These are phyloP conservation scores for Solanum gracilifrons DNA, from an alignment of 257 asterid species.

Conservation along the genomic window DNA sequence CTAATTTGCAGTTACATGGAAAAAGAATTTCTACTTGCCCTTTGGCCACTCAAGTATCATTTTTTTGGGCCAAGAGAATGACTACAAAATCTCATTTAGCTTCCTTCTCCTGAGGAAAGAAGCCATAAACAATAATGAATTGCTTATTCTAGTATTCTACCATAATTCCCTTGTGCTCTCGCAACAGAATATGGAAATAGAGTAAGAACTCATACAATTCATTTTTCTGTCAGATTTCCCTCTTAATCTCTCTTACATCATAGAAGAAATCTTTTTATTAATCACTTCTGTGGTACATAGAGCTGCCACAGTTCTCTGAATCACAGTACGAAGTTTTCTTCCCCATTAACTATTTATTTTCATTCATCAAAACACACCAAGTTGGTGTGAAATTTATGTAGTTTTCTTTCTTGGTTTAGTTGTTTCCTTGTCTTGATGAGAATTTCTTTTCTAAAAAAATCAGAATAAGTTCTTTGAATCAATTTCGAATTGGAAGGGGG, in stretches of 20 bases:
- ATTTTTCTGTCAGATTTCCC: neutral
- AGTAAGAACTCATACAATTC: neutral
- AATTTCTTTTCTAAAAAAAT: neutral
- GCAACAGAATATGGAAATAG: neutral
- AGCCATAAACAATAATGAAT: neutral
- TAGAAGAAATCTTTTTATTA: neutral
- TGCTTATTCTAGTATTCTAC: neutral
- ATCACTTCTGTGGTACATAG: neutral
- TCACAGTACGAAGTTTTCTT: neutral
- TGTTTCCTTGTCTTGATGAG: neutral
- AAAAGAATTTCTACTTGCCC: neutral
- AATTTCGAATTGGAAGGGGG: neutral
- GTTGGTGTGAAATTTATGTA: neutral
- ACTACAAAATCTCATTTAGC: neutral
- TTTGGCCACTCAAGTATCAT: neutral
- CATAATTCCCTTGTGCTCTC: neutral
- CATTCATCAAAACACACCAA: neutral
- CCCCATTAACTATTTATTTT: neutral
- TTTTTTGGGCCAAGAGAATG: neutral
- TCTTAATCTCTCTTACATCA: neutral
- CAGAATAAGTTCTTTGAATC: neutral
- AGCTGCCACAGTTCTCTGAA: neutral
- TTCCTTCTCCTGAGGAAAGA: neutral
- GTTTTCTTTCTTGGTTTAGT: neutral
- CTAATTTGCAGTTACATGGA: neutral